phyloP scores from a whole-genome alignment of 768 basidiomycete species.

The Suillus occidentalis region DNA sequence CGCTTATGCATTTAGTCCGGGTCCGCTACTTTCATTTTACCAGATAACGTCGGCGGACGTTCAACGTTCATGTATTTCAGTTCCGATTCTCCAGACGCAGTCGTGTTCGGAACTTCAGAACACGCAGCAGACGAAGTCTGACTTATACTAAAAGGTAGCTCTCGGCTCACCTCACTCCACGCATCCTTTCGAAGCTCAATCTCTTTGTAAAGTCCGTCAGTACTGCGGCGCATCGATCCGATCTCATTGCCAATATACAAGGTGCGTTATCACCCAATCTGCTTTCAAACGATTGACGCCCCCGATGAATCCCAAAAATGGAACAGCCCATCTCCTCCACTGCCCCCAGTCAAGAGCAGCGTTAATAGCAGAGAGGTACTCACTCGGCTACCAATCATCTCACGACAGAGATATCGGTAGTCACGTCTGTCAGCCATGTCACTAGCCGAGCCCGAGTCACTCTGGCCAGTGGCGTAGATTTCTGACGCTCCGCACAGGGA shows the following conservation, averaged over 20 bases:
- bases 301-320: not conserved
- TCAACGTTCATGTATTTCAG: constrained; percentile 3
- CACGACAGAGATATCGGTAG: not conserved
- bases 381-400: not conserved
- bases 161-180: not conserved
- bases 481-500: not conserved
- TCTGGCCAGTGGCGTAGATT: not conserved
- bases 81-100: not conserved
- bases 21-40: constrained; percentile 1
- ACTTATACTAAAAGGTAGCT: not conserved
- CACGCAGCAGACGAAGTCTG: not conserved
- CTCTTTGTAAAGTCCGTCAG: not conserved
- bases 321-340: not conserved
- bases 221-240: not conserved
- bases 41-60: constrained; percentile 4
- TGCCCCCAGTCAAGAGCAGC: not conserved
- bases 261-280: constrained; percentile 3
- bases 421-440: not conserved
- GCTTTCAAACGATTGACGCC: not conserved
- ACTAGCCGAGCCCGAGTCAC: not conserved
- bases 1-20: not conserved
- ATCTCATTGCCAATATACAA: not conserved
- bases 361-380: not conserved
- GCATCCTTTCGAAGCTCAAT: constrained; percentile 1
- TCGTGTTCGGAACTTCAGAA: constrained; percentile 1